phyloP scores from a whole-genome alignment of 2,329 filamentous ascomycete genomes.

The Pestalotiopsis sp. region DNA sequence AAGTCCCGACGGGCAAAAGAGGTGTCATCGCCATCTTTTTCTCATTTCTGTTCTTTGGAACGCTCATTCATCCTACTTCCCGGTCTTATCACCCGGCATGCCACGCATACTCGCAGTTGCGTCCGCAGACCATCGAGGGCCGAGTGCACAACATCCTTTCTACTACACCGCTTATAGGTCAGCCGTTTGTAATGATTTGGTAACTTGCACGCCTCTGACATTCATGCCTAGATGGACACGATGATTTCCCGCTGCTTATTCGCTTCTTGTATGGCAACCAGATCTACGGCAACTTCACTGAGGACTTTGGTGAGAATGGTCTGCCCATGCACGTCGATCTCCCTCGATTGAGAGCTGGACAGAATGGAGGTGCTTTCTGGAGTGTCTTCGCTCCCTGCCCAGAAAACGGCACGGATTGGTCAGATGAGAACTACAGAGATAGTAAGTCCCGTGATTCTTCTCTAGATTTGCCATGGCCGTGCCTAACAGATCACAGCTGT shows the following conservation, averaged over 20 bases:
- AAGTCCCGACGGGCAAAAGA: conserved; percentile 20
- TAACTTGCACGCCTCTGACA: conserved; percentile 7
- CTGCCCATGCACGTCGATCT: conserved; percentile 77
- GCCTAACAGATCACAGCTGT: conserved; percentile 56
- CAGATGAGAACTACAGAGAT: conserved; percentile 66
- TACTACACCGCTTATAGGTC: conserved; percentile 54
- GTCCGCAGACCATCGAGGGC: conserved; percentile 42
- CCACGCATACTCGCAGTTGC: conserved; percentile 26
- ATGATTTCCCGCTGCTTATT: conserved; percentile 81
- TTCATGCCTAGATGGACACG: conserved; percentile 72
- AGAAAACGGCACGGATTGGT: conserved; percentile 71
- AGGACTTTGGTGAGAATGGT: conserved; percentile 72
- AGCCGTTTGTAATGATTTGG: not conserved
- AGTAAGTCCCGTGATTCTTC: not conserved
- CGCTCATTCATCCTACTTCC: conserved; percentile 27
- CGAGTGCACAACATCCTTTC: conserved; percentile 50
- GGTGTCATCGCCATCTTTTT: conserved; percentile 21
- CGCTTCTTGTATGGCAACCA: conserved; percentile 71
- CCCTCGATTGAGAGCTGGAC: conserved; percentile 70
- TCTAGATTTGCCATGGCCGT: conserved; percentile 38
- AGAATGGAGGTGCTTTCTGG: conserved; percentile 89
- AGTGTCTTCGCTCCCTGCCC: conserved; percentile 84
- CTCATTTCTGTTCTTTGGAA: conserved; percentile 25
- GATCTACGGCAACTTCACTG: conserved; percentile 78
- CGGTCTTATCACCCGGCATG: conserved; percentile 25